Conservation (phyloP, 805 yeast species). For the Cyberlindnera mississippiensis region DNA sequence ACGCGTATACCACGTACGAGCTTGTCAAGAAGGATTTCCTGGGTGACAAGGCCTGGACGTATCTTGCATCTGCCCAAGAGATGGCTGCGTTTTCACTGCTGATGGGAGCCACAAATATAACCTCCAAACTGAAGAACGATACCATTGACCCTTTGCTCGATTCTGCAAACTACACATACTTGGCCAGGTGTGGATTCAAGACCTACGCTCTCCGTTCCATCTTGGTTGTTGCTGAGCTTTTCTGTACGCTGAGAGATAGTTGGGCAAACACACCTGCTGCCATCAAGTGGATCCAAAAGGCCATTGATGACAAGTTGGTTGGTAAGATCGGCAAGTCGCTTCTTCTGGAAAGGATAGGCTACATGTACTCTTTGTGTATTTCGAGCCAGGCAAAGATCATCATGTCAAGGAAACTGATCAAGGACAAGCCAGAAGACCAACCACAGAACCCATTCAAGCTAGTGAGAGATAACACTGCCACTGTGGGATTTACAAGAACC, state of each 20-base stretch:
- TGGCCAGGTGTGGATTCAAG: slow-evolving; percentile 65
- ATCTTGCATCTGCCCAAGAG: slow-evolving; percentile 83
- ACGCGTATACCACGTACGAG: slow-evolving; percentile 82
- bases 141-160: slow-evolving; percentile 50
- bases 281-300: slow-evolving; percentile 41
- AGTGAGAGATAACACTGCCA: slow-evolving; percentile 32
- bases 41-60: slow-evolving; percentile 74
- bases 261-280: slow-evolving; percentile 42
- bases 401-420: slow-evolving; percentile 26
- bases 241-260: slow-evolving; percentile 39
- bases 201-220: slow-evolving; percentile 69
- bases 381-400: slow-evolving; percentile 34
- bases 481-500: slow-evolving; percentile 52
- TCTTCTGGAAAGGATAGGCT: slow-evolving; percentile 50
- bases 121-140: slow-evolving; percentile 39
- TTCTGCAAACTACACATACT: slow-evolving; percentile 67
- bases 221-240: slow-evolving; percentile 66
- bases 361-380: slow-evolving; percentile 45
- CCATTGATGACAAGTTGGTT: slow-evolving; percentile 41
- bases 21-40: slow-evolving; percentile 71
- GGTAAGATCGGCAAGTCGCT: slow-evolving; percentile 46
- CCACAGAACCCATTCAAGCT: slow-evolving; percentile 35
- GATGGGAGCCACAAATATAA: slow-evolving; percentile 46
- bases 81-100: slow-evolving; percentile 75
- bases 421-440: slow-evolving; percentile 13